Base-by-base conservation (phyloP, 2,329 filamentous ascomycete species). In the Claviceps africana region DNA sequence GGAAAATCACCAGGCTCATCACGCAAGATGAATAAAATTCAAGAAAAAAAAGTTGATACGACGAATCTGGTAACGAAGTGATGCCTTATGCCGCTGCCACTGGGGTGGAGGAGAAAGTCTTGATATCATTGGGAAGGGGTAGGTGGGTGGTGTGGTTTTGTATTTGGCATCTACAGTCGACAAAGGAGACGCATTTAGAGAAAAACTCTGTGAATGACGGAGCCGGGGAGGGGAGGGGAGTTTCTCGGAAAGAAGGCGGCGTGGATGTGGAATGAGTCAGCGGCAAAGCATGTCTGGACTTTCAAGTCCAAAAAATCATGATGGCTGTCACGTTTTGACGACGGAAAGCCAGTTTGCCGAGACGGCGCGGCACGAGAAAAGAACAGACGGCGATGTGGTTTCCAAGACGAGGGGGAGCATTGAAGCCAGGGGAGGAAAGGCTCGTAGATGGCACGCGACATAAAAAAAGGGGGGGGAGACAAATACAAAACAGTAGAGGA, bases 1-100 rank as follows among this genome's bases (percentile, higher is more conserved):
- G 93, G 64, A 98, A 98, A 80, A 94, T 98, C 68, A 96, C 88
- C 55, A 96, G 90, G 78, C 79, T 98, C 57, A 75, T 81, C 61
- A 71, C 64, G 8, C 67, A 72, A 2, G 53, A 55, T 17, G 39
- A 52, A 50, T 31, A 48, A 50, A 37, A 10, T 22, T 17, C 11
- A 22, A 19, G 1, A 11, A 13, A 42, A 42, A n/a, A 3, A 47
- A 33, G 6, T 31, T 33, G 44, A 7, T 21, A 33, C 44, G 28
- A 21, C 28, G 8, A 33, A 21, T 30, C n/a, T 11, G 9, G 44
- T 28, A n/a, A 31, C 44, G 44, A 47, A 33, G 44, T 37, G 46
- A 25, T 47, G 46, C 11, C 13, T 22, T n/a, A 7, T 21, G 44
- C 21, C 6, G 25, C 28, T 33, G 10, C 30, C 10, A 50, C 25